Base-by-base conservation (phyloP, 192 early-diverging fungal species). In the Backusella psychrophila region DNA sequence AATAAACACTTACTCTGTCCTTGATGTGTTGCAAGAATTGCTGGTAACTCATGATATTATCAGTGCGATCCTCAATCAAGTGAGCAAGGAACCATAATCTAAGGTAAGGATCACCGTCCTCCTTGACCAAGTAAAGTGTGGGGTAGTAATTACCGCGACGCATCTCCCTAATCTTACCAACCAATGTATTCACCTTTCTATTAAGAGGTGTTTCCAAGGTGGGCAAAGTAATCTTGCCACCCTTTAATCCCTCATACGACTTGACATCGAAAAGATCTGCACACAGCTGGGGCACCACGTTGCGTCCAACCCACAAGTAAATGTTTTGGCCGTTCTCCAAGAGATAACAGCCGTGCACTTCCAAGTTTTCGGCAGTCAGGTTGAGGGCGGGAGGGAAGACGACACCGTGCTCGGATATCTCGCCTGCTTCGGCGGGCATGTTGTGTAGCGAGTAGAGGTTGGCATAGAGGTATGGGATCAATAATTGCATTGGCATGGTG, bases 31-130 rank as follows among this genome's bases (percentile, higher is more conserved):
- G 85, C 11, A 95, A 85, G 81, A 91, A 93, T 83, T 95, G 94
- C 75, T 88, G 87, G 80, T 93, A 94, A 75, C 92, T 93, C 84
- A 90, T 89, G 0, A 90, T 87, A 65, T 86, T 88, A 46, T 96
- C 92, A 35, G 91, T 93, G 69, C 95, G 90, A 81, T 99, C 97
- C 79, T 98, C 96, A n/a, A 97, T 87, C 78, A 99, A 82, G 75
- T 95, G 94, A 68, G 91, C 90, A 76, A 94, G 75, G 86, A 98
- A 95, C 93, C 89, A 88, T 85, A 93, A 85, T 6, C 97, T 89
- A 74, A 97, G 71, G 6, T 84, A 86, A 26, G 92, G 90, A 74
- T 97, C 96, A 17, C 93, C 94, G 77, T 99, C 96, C 80, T 99
- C 96, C 85, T 96, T 95, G 67, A 96, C 90, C 49, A 99, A 82